Evolutionary conservation across 2,329 filamentous ascomycete species (phyloP), one percentile per base, ranked within the genome.

Genomic region (Epichloe sibirici): DNA sequence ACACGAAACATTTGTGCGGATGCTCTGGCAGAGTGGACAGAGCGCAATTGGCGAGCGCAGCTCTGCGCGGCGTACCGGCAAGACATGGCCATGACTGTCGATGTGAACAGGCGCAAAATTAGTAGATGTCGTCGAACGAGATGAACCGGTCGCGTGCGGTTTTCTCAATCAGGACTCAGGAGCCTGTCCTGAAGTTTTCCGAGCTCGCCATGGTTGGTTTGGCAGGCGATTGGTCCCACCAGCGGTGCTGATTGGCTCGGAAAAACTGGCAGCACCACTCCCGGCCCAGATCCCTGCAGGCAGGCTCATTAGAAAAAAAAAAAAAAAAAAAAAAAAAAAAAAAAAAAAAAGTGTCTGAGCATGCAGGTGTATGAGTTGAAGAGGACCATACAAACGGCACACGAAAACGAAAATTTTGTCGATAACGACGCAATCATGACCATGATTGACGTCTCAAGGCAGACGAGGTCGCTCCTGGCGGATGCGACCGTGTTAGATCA

Each of bases 1-100:
- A 70, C 71, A 65, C 73, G 74, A 62, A 69, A 55, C 53, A 64
- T 61, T 68, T 76, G 69, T 73, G 73, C 67, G 52, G 77, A 72
- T 58, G 70, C 67, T 62, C 76, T 71, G 59, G 76, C 57, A 49
- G 73, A 66, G 59, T 66, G 60, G 56, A 70, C 66, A 57, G 74
- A 70, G 64, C 79, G 78, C 61, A 84, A 70, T 66, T 82, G 78
- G 61, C 79, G 77, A 60, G 78, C 77, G 72, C 79, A 84, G 76
- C 76, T 77, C 70, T 79, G 79, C 61, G 78, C 81, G 66, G 77
- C 80, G 67, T 75, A 78, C 68, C 81, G 76, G 69, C 77, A 82
- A 61, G 81, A 75, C 66, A 79, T 71, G 58, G 80, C 79, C 81
- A 85, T 85, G 63, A 63, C 72, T 68, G 61, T 57, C 61, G 57